Conservation (phyloP, 768 basidiomycete genomes). For the Tylopilus subfusipes region DNA sequence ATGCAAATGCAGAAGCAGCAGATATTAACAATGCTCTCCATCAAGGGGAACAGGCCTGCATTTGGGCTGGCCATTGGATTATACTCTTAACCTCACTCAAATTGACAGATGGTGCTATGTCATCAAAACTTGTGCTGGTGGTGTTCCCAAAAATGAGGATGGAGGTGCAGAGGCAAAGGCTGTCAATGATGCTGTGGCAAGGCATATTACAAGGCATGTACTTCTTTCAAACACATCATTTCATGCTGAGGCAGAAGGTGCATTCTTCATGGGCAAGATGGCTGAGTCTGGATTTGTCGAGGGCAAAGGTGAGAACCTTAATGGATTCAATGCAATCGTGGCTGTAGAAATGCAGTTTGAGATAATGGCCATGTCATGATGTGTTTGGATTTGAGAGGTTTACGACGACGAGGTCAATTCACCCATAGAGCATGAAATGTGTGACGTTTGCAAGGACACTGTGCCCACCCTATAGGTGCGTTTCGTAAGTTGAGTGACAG, state of each 20-base stretch:
- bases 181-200: too few species aligned
- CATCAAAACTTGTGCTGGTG: too few species aligned
- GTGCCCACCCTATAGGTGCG: too few species aligned
- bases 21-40: constrained; percentile 8
- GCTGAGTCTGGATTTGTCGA: constrained; percentile 84
- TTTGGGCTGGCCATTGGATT: constrained; percentile 61
- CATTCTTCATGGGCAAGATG: constrained; percentile 80
- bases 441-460: too few species aligned
- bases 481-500: too few species aligned
- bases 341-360: constrained; percentile 83
- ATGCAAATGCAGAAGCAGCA: constrained; percentile 22
- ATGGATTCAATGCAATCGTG: constrained; percentile 73
- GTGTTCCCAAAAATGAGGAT: too few species aligned
- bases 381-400: constrained; percentile 83
- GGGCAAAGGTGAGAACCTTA: constrained; percentile 75
- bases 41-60: constrained; percentile 34
- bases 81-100: constrained; percentile 60
- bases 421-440: too few species aligned
- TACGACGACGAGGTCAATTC: too few species aligned
- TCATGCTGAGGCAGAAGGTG: constrained; percentile 85
- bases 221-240: too few species aligned
- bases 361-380: constrained; percentile 74
- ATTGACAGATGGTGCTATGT: constrained; percentile 42
- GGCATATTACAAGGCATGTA: too few species aligned
- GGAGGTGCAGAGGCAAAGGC: too few species aligned